Evolutionary conservation across 2,329 filamentous ascomycete genomes (phyloP).

Genomic region (Ophiosphaerella narmari): DNA sequence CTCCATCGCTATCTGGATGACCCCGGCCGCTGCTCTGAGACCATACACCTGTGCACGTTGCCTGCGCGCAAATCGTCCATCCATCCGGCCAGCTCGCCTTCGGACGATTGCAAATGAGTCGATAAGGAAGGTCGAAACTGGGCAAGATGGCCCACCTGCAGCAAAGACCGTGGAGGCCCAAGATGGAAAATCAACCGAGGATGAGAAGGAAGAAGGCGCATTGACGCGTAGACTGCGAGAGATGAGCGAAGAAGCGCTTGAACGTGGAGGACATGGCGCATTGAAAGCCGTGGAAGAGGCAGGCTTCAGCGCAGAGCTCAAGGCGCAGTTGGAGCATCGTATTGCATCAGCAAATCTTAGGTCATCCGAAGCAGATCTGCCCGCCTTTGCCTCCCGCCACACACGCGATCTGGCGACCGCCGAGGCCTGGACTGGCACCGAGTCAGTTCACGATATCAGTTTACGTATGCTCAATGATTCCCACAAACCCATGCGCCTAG

Average conservation of each 20-base stretch:
- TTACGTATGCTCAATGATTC: slow-evolving; percentile 76
- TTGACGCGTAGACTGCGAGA: slow-evolving; percentile 62
- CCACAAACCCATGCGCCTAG: slow-evolving; percentile 56
- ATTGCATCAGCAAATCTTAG: slow-evolving; percentile 61
- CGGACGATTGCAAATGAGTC: slow-evolving; percentile 8
- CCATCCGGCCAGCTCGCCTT: slow-evolving; percentile 8
- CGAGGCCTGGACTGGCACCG: slow-evolving; percentile 77
- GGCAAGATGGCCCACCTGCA: not conserved
- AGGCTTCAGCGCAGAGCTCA: slow-evolving; percentile 66
- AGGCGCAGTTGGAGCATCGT: slow-evolving; percentile 61
- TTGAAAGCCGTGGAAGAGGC: slow-evolving; percentile 63
- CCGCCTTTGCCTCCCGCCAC: slow-evolving; percentile 67
- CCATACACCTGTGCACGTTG: slow-evolving; percentile 47
- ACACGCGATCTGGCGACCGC: slow-evolving; percentile 70
- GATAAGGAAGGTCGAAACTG: slow-evolving; percentile 18
- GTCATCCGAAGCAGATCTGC: slow-evolving; percentile 59
- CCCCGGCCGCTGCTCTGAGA: slow-evolving; percentile 20
- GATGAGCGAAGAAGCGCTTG: slow-evolving; percentile 64
- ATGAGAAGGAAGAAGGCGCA: slow-evolving; percentile 52
- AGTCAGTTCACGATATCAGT: slow-evolving; percentile 74
- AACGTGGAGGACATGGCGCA: slow-evolving; percentile 59
- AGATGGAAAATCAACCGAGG: not conserved
- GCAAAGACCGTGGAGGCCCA: not conserved
- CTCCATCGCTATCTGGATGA: slow-evolving; percentile 30
- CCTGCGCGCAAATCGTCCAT: slow-evolving; percentile 39